phyloP scores from a whole-genome alignment of 2,329 filamentous ascomycete genomes.

The Alternaria sp. region DNA sequence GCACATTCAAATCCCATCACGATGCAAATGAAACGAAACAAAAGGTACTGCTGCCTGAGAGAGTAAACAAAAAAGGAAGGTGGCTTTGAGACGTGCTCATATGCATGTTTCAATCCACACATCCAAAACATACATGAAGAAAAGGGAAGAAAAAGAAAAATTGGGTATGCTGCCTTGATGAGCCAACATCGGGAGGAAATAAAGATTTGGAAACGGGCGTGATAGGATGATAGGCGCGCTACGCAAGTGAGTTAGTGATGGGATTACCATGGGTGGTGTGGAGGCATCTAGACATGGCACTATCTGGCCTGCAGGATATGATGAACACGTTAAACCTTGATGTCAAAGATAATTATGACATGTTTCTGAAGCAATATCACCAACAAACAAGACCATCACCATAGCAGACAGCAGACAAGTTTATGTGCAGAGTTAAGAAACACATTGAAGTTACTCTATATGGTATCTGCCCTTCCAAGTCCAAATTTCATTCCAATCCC shows the following conservation, averaged over 20 bases:
- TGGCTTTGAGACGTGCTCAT: not conserved
- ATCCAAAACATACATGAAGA: not conserved
- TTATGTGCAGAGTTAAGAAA: constrained; percentile 1
- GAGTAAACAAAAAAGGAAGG: not conserved
- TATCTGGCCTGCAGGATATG: not conserved
- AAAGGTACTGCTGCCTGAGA: not conserved
- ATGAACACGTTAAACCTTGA: not conserved
- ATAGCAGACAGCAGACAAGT: not conserved
- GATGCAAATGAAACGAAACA: constrained; percentile 1
- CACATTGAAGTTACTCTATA: constrained; percentile 10
- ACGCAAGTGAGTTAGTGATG: not conserved
- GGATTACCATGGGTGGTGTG: not conserved
- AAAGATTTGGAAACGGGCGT: not conserved
- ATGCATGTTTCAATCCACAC: not conserved
- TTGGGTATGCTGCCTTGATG: not conserved
- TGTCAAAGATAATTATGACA: not conserved
- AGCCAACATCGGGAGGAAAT: not conserved
- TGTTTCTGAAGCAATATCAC: not conserved
- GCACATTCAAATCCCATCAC: not conserved
- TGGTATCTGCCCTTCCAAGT: constrained; percentile 11
- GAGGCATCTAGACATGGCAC: not conserved
- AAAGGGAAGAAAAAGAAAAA: not conserved
- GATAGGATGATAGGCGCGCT: not conserved
- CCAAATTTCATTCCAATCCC: constrained; percentile 3
- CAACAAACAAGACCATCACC: not conserved